Conservation (phyloP, 1,284 basidiomycete species). For the Papiliotrema flavescens region DNA sequence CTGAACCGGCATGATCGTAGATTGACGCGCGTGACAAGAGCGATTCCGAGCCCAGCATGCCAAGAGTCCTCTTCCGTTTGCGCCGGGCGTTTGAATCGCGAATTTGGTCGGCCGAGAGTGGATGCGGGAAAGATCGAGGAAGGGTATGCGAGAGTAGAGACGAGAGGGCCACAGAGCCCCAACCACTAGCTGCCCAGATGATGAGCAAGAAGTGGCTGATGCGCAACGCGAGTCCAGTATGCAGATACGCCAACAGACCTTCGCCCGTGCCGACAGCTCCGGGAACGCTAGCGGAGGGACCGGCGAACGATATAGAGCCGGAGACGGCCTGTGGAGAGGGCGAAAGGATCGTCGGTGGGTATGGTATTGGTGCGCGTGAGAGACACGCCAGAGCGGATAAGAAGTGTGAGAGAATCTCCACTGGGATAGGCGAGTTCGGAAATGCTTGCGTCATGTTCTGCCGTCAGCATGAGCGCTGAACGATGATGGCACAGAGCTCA, state of each 20-base stretch:
- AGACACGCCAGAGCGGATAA: slow-evolving; percentile 37
- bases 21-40: slow-evolving; percentile 67
- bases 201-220: slow-evolving; percentile 54
- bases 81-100: slow-evolving; percentile 48
- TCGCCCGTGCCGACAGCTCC: slow-evolving; percentile 36
- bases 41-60: slow-evolving; percentile 61
- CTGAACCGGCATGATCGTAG: slow-evolving; percentile 60
- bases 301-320: slow-evolving; percentile 24
- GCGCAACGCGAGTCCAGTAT: slow-evolving; percentile 39
- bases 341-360: slow-evolving; percentile 37
- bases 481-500: slow-evolving; percentile 13
- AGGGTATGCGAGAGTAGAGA: slow-evolving; percentile 61
- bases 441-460: slow-evolving; percentile 37
- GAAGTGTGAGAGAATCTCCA: slow-evolving; percentile 41
- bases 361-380: slow-evolving; percentile 34
- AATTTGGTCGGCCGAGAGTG: slow-evolving; percentile 50
- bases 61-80: slow-evolving; percentile 55
- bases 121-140: slow-evolving; percentile 51
- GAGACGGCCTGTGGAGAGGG: slow-evolving; percentile 30
- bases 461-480: background rate
- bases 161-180: slow-evolving; percentile 74
- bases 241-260: slow-evolving; percentile 44
- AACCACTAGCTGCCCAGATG: slow-evolving; percentile 80
- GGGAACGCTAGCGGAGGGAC: slow-evolving; percentile 13
- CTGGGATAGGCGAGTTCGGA: slow-evolving; percentile 36